Percentiles rank a stretch among this genome's conserved stretches.
phyloP scores from a whole-genome alignment of 2,329 filamentous ascomycete genomes.

The Teratosphaeria destructans region DNA sequence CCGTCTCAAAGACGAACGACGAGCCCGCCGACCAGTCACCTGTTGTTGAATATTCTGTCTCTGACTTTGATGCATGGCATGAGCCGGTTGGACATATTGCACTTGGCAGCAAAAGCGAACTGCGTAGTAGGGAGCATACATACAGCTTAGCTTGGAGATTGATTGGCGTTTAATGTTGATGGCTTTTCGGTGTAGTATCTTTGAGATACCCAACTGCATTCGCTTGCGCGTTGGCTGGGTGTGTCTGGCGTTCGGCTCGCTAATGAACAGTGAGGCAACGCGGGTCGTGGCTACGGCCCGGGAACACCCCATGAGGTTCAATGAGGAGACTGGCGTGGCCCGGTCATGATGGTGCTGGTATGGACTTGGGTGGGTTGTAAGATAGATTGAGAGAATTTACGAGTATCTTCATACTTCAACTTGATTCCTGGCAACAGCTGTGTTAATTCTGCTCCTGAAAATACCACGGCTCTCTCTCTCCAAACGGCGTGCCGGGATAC shows the following conservation, averaged over 20 bases:
- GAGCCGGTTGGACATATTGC: not conserved
- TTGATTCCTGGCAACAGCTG: not conserved
- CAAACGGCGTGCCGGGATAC: conserved; percentile 46
- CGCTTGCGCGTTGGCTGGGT: not conserved
- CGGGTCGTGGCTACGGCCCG: not conserved
- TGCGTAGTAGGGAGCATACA: not conserved
- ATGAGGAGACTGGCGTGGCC: not conserved
- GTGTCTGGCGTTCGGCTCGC: not conserved
- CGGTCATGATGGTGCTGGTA: not conserved
- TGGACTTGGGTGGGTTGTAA: not conserved
- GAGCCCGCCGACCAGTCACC: not conserved
- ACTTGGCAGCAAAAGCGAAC: not conserved
- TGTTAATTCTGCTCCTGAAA: conserved; percentile 18
- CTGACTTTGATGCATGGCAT: not conserved
- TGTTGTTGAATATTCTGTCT: not conserved
- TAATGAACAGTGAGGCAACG: not conserved
- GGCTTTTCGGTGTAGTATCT: not conserved
- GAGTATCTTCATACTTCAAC: not conserved
- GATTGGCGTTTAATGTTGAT: not conserved
- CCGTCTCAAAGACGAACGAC: not conserved
- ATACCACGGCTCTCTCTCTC: conserved; percentile 35
- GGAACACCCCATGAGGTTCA: not conserved
- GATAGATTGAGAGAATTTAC: not conserved
- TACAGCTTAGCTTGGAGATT: not conserved
- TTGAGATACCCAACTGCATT: not conserved